Conservation (phyloP, 257 asterid genomes). For the Plantago ovata region DNA sequence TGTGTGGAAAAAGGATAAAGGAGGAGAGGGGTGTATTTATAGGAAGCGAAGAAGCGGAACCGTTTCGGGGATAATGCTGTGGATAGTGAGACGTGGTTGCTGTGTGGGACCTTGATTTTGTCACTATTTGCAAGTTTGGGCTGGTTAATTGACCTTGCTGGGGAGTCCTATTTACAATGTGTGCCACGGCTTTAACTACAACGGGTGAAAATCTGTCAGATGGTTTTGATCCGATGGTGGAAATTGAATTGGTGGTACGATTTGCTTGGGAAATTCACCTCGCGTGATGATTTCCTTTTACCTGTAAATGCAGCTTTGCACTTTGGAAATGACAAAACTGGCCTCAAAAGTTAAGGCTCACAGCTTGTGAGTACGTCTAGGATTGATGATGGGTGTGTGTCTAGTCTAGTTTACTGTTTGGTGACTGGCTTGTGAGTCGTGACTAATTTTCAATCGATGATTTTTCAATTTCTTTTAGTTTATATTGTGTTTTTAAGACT, state of each 20-base stretch:
- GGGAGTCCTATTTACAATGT: not conserved
- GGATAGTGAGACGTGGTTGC: constrained; percentile 17
- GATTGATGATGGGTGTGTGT: too few relatives aligned
- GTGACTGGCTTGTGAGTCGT: too few relatives aligned
- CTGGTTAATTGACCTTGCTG: not conserved
- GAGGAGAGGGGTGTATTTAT: constrained; percentile 35
- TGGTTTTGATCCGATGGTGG: not conserved
- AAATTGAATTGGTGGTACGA: not conserved
- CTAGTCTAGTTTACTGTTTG: too few relatives aligned
- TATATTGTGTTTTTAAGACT: too few relatives aligned
- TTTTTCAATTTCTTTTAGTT: too few relatives aligned
- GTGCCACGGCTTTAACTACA: not conserved
- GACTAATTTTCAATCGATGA: too few relatives aligned
- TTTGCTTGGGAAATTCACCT: not conserved
- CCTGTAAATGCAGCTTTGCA: too few relatives aligned
- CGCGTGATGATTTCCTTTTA: too few relatives aligned
- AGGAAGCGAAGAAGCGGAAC: constrained; percentile 55
- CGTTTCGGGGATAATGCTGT: constrained; percentile 32
- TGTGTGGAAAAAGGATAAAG: not conserved
- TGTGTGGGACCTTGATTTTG: constrained; percentile 19
- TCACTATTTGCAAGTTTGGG: constrained; percentile 25
- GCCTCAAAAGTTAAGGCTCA: too few relatives aligned
- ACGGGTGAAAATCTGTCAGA: constrained; percentile 1
- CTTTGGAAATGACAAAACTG: too few relatives aligned
- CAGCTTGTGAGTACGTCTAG: too few relatives aligned